Evolutionary conservation across 2,329 filamentous ascomycete species (phyloP).

Genomic region (Neofusicoccum sp.): DNA sequence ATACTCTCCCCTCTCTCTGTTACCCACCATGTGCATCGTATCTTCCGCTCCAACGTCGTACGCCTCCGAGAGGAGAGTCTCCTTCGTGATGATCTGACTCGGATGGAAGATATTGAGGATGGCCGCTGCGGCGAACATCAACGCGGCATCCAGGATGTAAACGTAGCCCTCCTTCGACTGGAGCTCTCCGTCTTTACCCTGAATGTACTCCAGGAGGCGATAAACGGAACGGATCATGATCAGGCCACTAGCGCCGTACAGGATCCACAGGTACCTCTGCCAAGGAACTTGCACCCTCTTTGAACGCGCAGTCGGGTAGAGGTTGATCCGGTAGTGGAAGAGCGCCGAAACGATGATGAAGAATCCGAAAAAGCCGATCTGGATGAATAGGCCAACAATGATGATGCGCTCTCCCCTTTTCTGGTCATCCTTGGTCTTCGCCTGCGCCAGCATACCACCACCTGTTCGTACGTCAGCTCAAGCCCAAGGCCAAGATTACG

Average conservation of each 20-base stretch:
- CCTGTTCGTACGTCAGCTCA: conserved; percentile 4
- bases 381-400: conserved; percentile 52
- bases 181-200: conserved; percentile 50
- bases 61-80: background rate
- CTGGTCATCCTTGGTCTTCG: background rate
- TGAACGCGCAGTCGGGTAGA: conserved; percentile 25
- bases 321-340: conserved; percentile 32
- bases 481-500: background rate
- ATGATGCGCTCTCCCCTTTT: conserved; percentile 46
- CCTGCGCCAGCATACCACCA: conserved; percentile 16
- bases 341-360: conserved; percentile 45
- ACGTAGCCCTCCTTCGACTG: conserved; percentile 49
- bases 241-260: conserved; percentile 49
- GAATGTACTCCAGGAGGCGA: conserved; percentile 52
- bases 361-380: conserved; percentile 54
- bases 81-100: conserved; percentile 28
- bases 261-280: conserved; percentile 41
- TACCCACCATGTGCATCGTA: background rate
- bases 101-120: conserved; percentile 45
- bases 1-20: background rate
- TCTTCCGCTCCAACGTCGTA: background rate
- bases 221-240: conserved; percentile 55
- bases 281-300: conserved; percentile 19
- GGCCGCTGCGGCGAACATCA: conserved; percentile 48
- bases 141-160: conserved; percentile 51